Conservation (phyloP, 768 basidiomycete genomes). For the Mycena rosella region DNA sequence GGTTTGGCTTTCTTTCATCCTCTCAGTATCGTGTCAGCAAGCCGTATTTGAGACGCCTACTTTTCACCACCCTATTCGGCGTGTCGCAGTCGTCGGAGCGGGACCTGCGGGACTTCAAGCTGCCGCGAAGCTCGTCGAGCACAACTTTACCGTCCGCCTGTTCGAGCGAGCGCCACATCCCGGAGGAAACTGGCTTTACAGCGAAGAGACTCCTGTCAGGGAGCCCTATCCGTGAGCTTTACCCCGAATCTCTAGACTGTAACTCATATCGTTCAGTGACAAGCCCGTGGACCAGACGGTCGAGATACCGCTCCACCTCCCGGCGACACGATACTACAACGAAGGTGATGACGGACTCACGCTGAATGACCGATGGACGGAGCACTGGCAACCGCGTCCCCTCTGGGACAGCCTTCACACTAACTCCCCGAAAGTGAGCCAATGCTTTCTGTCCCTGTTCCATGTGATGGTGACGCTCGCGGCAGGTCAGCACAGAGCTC, state of each 20-base stretch:
- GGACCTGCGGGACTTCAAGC: slow-evolving; percentile 35
- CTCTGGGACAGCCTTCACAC: slow-evolving; percentile 24
- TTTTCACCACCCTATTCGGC: slow-evolving; percentile 29
- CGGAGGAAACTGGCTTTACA: slow-evolving; percentile 41
- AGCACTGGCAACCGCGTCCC: slow-evolving; percentile 27
- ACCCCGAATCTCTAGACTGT: neutral
- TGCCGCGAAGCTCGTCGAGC: slow-evolving; percentile 29
- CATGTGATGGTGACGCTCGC: too few relatives aligned
- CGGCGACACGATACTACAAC: slow-evolving; percentile 9
- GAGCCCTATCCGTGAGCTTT: slow-evolving; percentile 34
- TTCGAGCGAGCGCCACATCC: slow-evolving; percentile 34
- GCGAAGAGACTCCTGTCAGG: slow-evolving; percentile 35
- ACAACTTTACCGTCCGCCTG: slow-evolving; percentile 32
- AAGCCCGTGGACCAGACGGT: neutral
- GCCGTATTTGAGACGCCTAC: neutral
- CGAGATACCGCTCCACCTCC: slow-evolving; percentile 16
- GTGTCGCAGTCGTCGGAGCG: slow-evolving; percentile 33
- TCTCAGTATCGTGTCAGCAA: neutral
- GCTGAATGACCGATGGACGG: slow-evolving; percentile 17
- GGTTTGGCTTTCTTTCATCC: neutral
- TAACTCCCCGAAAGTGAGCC: slow-evolving; percentile 23
- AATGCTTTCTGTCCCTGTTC: too few relatives aligned
- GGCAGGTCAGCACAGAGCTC: slow-evolving; percentile 27
- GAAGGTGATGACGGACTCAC: slow-evolving; percentile 27
- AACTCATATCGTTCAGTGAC: slow-evolving; percentile 11